Evolutionary conservation across 2,329 filamentous ascomycete species (phyloP).

Genomic region (Pseudocercospora vitis): DNA sequence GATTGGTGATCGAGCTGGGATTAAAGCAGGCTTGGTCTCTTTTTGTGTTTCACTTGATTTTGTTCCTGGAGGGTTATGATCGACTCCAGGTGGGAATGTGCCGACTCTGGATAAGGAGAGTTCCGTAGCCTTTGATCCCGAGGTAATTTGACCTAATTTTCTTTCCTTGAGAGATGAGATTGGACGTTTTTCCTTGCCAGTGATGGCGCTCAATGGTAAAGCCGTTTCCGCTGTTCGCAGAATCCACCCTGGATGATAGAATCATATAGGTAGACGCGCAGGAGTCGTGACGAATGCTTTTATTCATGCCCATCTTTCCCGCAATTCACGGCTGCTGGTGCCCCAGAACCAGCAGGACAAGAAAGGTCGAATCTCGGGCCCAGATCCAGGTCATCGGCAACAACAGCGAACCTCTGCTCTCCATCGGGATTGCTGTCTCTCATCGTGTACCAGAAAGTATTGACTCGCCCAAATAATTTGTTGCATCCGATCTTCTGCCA

Average conservation of each 20-base stretch:
- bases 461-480: conserved; percentile 58
- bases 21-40: conserved; percentile 37
- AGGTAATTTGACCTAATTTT: too few relatives aligned
- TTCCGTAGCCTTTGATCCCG: too few relatives aligned
- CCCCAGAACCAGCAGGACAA: conserved; percentile 2
- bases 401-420: background rate
- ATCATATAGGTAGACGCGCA: too few relatives aligned
- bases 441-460: conserved; percentile 69
- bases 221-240: too few relatives aligned
- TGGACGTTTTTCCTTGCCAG: too few relatives aligned
- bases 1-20: conserved; percentile 51
- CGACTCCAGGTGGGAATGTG: too few relatives aligned
- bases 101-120: too few relatives aligned
- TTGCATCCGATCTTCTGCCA: conserved; percentile 76
- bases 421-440: conserved; percentile 10
- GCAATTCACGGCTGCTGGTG: background rate
- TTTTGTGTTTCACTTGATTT: background rate
- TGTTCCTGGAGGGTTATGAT: too few relatives aligned
- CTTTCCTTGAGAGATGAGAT: too few relatives aligned
- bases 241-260: too few relatives aligned
- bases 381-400: background rate
- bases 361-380: conserved; percentile 5
- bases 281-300: too few relatives aligned
- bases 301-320: background rate
- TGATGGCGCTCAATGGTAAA: too few relatives aligned